Percentiles rank a stretch among this genome's conserved stretches.
Conservation (phyloP, 2,329 filamentous ascomycete genomes). For the Cladosporium sp. region DNA sequence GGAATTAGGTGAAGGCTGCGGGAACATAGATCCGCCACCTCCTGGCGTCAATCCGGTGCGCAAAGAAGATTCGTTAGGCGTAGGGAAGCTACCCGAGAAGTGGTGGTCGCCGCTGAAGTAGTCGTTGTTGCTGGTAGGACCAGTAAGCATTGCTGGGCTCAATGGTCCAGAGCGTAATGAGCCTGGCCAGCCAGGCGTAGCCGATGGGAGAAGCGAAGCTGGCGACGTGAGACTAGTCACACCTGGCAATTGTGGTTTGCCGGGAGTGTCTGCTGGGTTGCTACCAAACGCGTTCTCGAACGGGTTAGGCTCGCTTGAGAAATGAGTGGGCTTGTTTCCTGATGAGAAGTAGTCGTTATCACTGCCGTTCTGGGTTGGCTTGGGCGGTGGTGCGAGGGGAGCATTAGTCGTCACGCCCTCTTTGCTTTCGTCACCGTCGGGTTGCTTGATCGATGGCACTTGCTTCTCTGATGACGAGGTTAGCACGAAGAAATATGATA, state of each 20-base stretch:
- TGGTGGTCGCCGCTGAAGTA: constrained; percentile 76
- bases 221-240: constrained; percentile 91
- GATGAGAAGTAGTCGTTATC: constrained; percentile 55
- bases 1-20: constrained; percentile 82
- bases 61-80: constrained; percentile 93
- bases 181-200: constrained; percentile 78
- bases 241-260: constrained; percentile 77
- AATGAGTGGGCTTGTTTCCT: constrained; percentile 45
- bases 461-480: constrained; percentile 27
- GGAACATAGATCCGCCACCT: constrained; percentile 96
- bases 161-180: constrained; percentile 89
- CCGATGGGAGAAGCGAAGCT: constrained; percentile 70
- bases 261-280: constrained; percentile 73
- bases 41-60: constrained; percentile 90
- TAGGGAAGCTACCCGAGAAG: constrained; percentile 83
- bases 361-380: constrained; percentile 42
- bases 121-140: constrained; percentile 69
- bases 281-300: constrained; percentile 90
- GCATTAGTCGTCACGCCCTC: constrained; percentile 43
- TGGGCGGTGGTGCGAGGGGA: constrained; percentile 56
- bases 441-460: constrained; percentile 40
- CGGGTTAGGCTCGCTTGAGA: constrained; percentile 87
- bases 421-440: constrained; percentile 34
- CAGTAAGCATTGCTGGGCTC: constrained; percentile 96
- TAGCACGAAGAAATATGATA: constrained; percentile 13